These are phyloP conservation scores for Ajuga reptans DNA, from an alignment of 305 asterid genomes.

Conservation along the genomic window DNA sequence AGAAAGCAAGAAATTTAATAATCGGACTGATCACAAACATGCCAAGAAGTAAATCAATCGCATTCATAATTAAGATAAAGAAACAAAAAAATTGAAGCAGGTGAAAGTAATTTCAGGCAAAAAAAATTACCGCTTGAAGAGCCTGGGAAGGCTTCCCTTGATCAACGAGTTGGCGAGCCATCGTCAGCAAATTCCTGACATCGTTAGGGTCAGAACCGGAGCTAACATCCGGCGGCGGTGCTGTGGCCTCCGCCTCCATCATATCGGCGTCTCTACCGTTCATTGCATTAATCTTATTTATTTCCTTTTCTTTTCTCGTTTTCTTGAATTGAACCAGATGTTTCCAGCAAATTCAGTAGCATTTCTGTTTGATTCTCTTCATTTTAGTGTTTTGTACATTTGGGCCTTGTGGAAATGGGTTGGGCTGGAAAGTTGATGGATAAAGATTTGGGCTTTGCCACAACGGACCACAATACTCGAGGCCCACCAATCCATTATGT, in stretches of 20 bases:
- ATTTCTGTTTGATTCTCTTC: constrained; percentile 5
- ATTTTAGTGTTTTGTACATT: background rate
- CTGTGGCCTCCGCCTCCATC: constrained; percentile 56
- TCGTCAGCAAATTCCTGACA: constrained; percentile 38
- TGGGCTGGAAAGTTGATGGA: too few relatives aligned
- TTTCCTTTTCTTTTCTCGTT: background rate
- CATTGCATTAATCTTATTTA: constrained; percentile 40
- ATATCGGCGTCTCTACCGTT: constrained; percentile 46
- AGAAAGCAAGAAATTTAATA: background rate
- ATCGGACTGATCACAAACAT: constrained; percentile 19
- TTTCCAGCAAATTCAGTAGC: constrained; percentile 35
- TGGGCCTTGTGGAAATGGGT: constrained; percentile 12
- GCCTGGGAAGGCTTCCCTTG: constrained; percentile 79
- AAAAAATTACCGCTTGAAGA: constrained; percentile 58
- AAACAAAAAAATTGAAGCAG: background rate
- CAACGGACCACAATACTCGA: too few relatives aligned
- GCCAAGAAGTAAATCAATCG: background rate
- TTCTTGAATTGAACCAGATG: constrained; percentile 25
- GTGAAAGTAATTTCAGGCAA: background rate
- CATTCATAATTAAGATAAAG: constrained; percentile 1
- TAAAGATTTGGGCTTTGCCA: background rate
- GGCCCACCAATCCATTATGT: too few relatives aligned
- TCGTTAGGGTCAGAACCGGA: constrained; percentile 33
- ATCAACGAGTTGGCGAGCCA: constrained; percentile 63
- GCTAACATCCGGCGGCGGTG: constrained; percentile 26